A percentile compares a stretch with the other conserved stretches of the same genome.
Conservation (phyloP, 2,329 filamentous ascomycete genomes). For the Tolypocladium nubicola region DNA sequence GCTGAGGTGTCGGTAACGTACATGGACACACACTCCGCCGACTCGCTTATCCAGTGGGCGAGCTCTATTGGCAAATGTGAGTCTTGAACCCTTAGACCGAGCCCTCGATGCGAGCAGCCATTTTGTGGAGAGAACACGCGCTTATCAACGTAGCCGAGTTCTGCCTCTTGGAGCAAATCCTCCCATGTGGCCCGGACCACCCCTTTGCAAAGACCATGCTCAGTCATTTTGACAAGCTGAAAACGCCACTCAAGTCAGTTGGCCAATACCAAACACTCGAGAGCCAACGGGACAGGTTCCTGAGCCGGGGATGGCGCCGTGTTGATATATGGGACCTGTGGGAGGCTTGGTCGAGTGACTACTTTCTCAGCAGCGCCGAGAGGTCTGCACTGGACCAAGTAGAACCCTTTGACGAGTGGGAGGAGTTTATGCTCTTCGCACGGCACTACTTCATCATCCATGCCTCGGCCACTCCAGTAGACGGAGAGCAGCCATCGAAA, state of each 20-base stretch:
- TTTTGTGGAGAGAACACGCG: neutral
- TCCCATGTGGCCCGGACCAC: slow-evolving; percentile 66
- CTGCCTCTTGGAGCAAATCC: slow-evolving; percentile 75
- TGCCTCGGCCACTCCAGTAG: slow-evolving; percentile 26
- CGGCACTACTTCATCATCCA: slow-evolving; percentile 75
- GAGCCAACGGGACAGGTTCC: slow-evolving; percentile 62
- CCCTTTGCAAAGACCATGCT: slow-evolving; percentile 86
- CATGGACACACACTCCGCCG: slow-evolving; percentile 65
- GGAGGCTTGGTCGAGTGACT: slow-evolving; percentile 66
- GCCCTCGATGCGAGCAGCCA: neutral
- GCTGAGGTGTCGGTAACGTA: slow-evolving; percentile 90
- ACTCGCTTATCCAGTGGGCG: slow-evolving; percentile 72
- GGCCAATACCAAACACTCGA: slow-evolving; percentile 54
- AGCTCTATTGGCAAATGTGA: slow-evolving; percentile 56
- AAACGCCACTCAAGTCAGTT: slow-evolving; percentile 67
- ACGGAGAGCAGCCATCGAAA: neutral
- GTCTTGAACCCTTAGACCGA: slow-evolving; percentile 5
- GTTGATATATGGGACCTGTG: slow-evolving; percentile 61
- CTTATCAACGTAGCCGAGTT: slow-evolving; percentile 54
- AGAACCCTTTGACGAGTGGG: slow-evolving; percentile 92
- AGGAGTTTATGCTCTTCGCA: slow-evolving; percentile 79
- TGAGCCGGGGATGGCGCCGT: slow-evolving; percentile 53
- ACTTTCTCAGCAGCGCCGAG: slow-evolving; percentile 51
- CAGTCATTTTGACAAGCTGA: slow-evolving; percentile 69
- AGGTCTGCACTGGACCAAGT: slow-evolving; percentile 54